Evolutionary conservation across 306 rosid genomes (phyloP).

Genomic region (cucumber (Cucumis sativus)): DNA sequence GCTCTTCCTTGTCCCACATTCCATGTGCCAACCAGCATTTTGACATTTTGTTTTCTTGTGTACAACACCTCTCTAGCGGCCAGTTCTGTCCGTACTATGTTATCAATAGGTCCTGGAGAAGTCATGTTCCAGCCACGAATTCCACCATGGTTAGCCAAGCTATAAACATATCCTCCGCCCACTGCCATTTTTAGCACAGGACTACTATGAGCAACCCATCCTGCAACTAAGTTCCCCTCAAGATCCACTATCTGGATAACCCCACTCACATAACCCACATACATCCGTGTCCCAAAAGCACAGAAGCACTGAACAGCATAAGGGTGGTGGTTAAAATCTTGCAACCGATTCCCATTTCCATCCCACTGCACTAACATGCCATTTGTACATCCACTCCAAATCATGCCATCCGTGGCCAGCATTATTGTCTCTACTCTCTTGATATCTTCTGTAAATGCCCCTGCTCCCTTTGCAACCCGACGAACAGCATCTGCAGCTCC

Average conservation of each 20-base stretch:
- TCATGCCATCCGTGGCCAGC: constrained; percentile 67
- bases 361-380: constrained; percentile 93
- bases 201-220: constrained; percentile 87
- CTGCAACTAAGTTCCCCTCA: constrained; percentile 72
- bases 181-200: constrained; percentile 78
- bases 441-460: constrained; percentile 78
- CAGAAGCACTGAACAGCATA: constrained; percentile 80
- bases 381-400: constrained; percentile 95
- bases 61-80: constrained; percentile 52
- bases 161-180: constrained; percentile 50
- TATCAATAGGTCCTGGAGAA: constrained; percentile 78
- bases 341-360: constrained; percentile 67
- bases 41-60: constrained; percentile 54
- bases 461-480: constrained; percentile 90
- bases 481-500: constrained; percentile 99
- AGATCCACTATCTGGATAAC: constrained; percentile 70
- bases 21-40: constrained; percentile 90
- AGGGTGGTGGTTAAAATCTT: constrained; percentile 66
- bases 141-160: constrained; percentile 96
- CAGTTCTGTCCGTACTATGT: constrained; percentile 54
- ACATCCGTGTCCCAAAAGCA: constrained; percentile 53
- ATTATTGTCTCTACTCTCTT: constrained; percentile 74
- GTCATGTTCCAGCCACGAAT: constrained; percentile 86
- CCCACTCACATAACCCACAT: constrained; percentile 87
- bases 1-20: constrained; percentile 99